phyloP scores from a whole-genome alignment of 169 alveolate genomes.

The Plasmodium cynomolgi region DNA sequence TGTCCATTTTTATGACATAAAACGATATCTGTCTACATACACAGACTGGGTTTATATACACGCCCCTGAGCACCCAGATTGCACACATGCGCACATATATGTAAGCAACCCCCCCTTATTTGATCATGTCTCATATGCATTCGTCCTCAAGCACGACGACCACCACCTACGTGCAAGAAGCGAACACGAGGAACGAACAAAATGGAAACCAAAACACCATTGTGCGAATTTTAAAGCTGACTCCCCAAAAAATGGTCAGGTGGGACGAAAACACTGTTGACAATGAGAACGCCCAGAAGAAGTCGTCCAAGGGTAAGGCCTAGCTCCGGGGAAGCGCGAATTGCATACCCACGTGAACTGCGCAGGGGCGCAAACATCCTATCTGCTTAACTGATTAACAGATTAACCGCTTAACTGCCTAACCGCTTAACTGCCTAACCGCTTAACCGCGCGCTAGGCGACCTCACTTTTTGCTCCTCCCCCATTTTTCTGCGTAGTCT shows the following conservation, averaged over 20 bases:
- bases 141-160: conserved; percentile 43
- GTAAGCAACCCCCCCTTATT: background rate
- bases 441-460: background rate
- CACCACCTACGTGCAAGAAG: conserved; percentile 64
- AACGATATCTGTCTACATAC: background rate
- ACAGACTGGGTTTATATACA: background rate
- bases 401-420: background rate
- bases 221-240: conserved; percentile 58
- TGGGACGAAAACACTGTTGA: conserved; percentile 71
- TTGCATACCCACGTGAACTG: background rate
- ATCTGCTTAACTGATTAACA: background rate
- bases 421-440: background rate
- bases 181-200: conserved; percentile 19
- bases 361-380: background rate
- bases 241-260: conserved; percentile 64
- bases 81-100: conserved; percentile 14
- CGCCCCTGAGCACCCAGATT: background rate
- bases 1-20: background rate
- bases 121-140: conserved; percentile 59
- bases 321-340: background rate
- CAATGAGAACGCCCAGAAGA: conserved; percentile 67
- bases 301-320: conserved; percentile 67
- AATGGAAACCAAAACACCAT: conserved; percentile 29
- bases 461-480: background rate
- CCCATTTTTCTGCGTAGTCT: background rate